Evolutionary conservation across 2,329 filamentous ascomycete species (phyloP), one percentile per base, ranked within the genome.

Genomic region (Sporothrix euskadiensis): DNA sequence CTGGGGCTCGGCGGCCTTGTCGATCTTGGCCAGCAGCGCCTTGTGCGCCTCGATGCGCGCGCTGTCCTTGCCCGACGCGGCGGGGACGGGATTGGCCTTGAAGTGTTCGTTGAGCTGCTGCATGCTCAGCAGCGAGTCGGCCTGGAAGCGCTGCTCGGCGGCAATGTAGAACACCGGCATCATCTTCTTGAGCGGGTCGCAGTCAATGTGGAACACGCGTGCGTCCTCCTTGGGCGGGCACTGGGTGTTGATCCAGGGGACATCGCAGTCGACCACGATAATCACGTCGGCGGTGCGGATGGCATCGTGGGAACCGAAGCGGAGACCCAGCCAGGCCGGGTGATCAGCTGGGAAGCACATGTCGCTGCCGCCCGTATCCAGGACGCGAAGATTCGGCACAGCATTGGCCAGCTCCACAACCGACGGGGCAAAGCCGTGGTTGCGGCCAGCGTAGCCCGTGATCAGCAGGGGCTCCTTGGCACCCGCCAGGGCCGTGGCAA

Each of bases 181-280:
- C 80, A 90, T 86, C 80, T 91, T 88, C 82, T 91, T 91, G 32
- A 91, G 81, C 0, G 89, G 88, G 76, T 91, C 89, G 66, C 90
- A 84, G 76, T 91, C 89, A 59, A 91, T 85, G 77, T 91, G 89
- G 81, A 88, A 90, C 72, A 91, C 82, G 75, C 83, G 84, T 26
- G 87, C 86, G 19, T 85, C 83, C 2, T 83, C 80, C 1, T 80
- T 80, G 0, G 89, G 89, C 76, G 84, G 84, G 80, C 88, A 89
- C 19, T 89, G 89, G 0, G 93, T 96, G n/a, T 91, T 90, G 72
- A 98, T 94, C 94, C 94, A 98, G 0, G 94, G 94, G 0, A 97
- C 94, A 79, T 98, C 94, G 76, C 94, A 97, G 81, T 98, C 92
- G 32, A 97, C 79, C 2, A 97, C 91, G 0, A 98, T 77, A 74